phyloP scores from a whole-genome alignment of 2,329 filamentous ascomycete species.

The Lomentospora prolificans region DNA sequence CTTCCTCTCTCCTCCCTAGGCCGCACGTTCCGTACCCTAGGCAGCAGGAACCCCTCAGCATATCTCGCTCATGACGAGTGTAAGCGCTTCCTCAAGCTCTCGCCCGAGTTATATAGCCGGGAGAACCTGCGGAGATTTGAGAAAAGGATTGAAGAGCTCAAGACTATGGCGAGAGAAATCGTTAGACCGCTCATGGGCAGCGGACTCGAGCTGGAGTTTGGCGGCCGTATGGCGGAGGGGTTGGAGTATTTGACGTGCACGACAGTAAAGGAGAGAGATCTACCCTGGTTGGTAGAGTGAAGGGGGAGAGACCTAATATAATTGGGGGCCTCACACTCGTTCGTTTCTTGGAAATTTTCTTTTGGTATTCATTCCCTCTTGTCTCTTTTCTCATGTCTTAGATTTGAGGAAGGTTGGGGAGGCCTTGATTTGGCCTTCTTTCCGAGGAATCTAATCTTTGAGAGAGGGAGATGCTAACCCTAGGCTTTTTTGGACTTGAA shows the following conservation, averaged over 20 bases:
- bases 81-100: constrained; percentile 79
- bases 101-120: constrained; percentile 70
- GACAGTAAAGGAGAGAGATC: constrained; percentile 35
- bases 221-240: constrained; percentile 28
- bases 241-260: constrained; percentile 43
- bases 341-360: constrained; percentile 6
- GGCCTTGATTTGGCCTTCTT: too few species aligned
- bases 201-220: constrained; percentile 68
- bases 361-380: background rate
- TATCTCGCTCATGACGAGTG: constrained; percentile 82
- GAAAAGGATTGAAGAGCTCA: constrained; percentile 78
- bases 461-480: background rate
- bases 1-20: constrained; percentile 52
- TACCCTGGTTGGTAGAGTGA: constrained; percentile 36
- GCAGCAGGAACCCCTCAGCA: constrained; percentile 43
- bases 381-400: background rate
- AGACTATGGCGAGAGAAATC: constrained; percentile 68
- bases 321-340: constrained; percentile 12
- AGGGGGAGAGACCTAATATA: constrained; percentile 11
- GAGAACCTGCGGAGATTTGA: constrained; percentile 84
- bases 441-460: background rate
- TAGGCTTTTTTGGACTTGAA: too few species aligned
- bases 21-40: constrained; percentile 68
- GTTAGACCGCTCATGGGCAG: constrained; percentile 82
- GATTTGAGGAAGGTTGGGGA: background rate